Evolutionary conservation across 306 rosid genomes (phyloP).

Genomic region (Phaseolus lunatus): DNA sequence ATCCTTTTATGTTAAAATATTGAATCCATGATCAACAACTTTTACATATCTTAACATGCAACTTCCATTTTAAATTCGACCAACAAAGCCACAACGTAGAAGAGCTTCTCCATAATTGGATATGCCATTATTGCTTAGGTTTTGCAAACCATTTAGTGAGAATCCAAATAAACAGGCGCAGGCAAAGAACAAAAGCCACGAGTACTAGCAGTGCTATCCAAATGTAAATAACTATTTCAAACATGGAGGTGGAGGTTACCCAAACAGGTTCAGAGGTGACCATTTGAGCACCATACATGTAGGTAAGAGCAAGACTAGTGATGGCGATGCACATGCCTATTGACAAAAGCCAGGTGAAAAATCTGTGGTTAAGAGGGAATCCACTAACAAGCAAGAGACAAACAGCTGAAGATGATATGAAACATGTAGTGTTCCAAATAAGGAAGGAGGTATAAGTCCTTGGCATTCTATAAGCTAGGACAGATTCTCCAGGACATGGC

Average conservation of each 20-base stretch:
- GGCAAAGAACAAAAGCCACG: neutral
- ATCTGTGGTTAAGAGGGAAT: neutral
- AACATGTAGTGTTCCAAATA: neutral
- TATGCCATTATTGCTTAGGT: no score
- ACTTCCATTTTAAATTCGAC: no score
- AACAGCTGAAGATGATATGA: neutral
- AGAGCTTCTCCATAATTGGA: no score
- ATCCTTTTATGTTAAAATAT: no score
- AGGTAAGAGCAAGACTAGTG: neutral
- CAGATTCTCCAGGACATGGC: neutral
- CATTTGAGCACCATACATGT: neutral
- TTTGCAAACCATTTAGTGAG: neutral
- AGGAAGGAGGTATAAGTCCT: no score
- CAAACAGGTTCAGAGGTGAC: neutral
- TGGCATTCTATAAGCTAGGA: neutral
- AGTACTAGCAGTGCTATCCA: neutral
- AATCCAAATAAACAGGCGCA: neutral
- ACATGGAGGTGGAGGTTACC: fast-evolving
- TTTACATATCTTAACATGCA: no score
- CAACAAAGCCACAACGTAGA: no score
- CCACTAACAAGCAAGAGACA: conserved; percentile 36
- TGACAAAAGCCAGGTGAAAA: neutral
- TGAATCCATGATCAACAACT: no score
- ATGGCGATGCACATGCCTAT: conserved; percentile 3
- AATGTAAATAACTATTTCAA: neutral